Evolutionary conservation across 1,284 basidiomycete genomes (phyloP).

Genomic region (Exobasidium cylindrosporum): DNA sequence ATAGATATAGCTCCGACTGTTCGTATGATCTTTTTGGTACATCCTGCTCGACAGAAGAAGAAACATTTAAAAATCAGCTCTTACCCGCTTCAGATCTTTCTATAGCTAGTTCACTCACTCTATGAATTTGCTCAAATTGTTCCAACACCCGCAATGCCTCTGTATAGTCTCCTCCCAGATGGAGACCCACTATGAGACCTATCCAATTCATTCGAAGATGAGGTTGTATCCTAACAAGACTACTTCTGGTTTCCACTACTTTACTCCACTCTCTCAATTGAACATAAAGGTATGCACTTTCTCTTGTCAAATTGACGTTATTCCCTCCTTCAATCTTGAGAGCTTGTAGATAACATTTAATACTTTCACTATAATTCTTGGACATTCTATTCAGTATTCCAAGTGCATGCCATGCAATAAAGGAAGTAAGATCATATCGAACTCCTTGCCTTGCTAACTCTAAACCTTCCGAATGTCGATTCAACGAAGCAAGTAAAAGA

Average conservation of each 20-base stretch:
- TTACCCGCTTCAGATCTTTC: too few species aligned
- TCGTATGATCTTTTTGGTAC: conserved; percentile 59
- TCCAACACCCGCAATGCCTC: conserved; percentile 75
- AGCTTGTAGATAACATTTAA: conserved; percentile 76
- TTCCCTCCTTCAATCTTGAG: conserved; percentile 80
- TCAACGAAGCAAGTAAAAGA: conserved; percentile 42
- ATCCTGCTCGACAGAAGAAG: too few species aligned
- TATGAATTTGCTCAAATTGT: conserved; percentile 59
- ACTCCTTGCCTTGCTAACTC: conserved; percentile 80
- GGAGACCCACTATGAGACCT: conserved; percentile 80
- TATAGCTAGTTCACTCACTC: conserved; percentile 58
- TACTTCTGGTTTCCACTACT: conserved; percentile 78
- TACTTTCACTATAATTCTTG: conserved; percentile 80
- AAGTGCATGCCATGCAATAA: conserved; percentile 98
- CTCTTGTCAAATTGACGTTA: conserved; percentile 88
- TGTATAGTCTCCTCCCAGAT: conserved; percentile 71
- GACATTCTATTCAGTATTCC: conserved; percentile 66
- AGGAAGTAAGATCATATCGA: conserved; percentile 80
- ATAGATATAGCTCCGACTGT: conserved; percentile 78
- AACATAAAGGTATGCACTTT: conserved; percentile 83
- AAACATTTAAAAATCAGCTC: too few species aligned
- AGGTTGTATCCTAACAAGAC: conserved; percentile 76
- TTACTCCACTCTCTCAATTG: conserved; percentile 81
- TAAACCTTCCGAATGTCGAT: conserved; percentile 63
- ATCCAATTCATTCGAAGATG: conserved; percentile 86